Percentiles rank a stretch among this genome's conserved stretches.
phyloP scores from a whole-genome alignment of 2,329 filamentous ascomycete species.

The Neofusicoccum cordaticola region DNA sequence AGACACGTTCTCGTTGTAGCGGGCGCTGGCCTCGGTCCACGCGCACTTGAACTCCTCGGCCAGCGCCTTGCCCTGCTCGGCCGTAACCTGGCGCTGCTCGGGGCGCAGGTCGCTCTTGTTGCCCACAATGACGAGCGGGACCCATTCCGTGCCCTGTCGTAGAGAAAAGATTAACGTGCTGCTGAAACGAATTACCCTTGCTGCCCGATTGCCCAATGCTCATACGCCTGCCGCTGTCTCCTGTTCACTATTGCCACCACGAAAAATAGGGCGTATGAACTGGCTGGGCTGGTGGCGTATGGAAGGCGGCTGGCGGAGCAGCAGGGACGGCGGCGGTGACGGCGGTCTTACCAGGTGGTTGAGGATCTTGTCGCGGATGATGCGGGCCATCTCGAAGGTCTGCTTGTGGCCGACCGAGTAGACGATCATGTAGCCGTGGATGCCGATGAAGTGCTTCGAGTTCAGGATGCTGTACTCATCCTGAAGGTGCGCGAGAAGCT shows the following conservation, averaged over 20 bases:
- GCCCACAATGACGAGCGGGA: conserved; percentile 90
- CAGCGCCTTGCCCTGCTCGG: conserved; percentile 80
- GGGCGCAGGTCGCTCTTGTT: conserved; percentile 95
- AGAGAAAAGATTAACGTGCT: neutral
- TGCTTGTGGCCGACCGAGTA: conserved; percentile 95
- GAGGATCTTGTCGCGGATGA: conserved; percentile 94
- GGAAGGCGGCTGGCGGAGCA: neutral
- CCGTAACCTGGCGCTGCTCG: conserved; percentile 86
- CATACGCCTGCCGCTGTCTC: neutral
- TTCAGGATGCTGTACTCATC: conserved; percentile 99
- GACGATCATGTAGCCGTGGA: conserved; percentile 97
- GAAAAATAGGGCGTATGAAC: too few species aligned
- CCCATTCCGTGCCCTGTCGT: conserved; percentile 80
- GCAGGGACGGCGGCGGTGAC: neutral
- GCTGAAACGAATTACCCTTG: neutral
- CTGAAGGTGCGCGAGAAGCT: conserved; percentile 43
- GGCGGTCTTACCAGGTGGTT: conserved; percentile 76
- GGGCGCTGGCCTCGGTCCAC: conserved; percentile 91
- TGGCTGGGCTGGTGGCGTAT: neutral
- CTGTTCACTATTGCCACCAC: neutral
- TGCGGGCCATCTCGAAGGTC: conserved; percentile 95
- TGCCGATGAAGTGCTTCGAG: conserved; percentile 98
- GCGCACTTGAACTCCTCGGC: conserved; percentile 86
- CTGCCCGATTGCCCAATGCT: neutral
- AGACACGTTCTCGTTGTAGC: conserved; percentile 89